Conservation (phyloP, 2,329 filamentous ascomycete genomes). For the Beauveria caledonica region DNA sequence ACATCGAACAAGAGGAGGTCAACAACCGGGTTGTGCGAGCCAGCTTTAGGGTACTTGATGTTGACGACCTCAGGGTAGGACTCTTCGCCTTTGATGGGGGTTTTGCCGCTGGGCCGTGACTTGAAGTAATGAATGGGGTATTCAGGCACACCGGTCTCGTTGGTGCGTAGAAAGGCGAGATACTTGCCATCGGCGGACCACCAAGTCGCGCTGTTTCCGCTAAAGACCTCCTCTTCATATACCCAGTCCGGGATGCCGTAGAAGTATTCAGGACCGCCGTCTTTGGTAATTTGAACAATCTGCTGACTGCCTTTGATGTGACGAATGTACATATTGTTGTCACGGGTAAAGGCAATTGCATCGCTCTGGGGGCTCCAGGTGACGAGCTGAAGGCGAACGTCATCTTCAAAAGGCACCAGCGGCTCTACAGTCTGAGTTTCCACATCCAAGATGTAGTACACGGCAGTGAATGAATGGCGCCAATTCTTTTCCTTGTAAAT, state of each 20-base stretch:
- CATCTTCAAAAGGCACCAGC: conserved; percentile 59
- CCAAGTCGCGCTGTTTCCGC: conserved; percentile 78
- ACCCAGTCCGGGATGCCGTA: conserved; percentile 98
- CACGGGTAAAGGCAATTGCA: conserved; percentile 77
- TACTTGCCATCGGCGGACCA: conserved; percentile 88
- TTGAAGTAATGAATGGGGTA: conserved; percentile 93
- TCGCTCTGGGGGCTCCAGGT: conserved; percentile 84
- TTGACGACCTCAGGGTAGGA: conserved; percentile 81
- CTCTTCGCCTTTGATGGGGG: conserved; percentile 62
- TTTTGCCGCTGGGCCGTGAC: conserved; percentile 69
- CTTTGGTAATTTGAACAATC: conserved; percentile 68
- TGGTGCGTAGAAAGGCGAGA: conserved; percentile 84
- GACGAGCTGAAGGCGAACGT: conserved; percentile 69
- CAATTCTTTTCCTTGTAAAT: conserved; percentile 69
- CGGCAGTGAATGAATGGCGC: conserved; percentile 79
- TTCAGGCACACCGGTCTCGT: conserved; percentile 84
- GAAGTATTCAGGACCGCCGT: conserved; percentile 83
- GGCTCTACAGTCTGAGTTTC: conserved; percentile 68
- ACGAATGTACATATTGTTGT: conserved; percentile 86
- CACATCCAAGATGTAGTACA: conserved; percentile 91
- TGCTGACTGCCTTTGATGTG: conserved; percentile 43
- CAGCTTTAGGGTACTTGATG: conserved; percentile 97
- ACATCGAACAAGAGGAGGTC: conserved; percentile 85
- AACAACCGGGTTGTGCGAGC: conserved; percentile 85
- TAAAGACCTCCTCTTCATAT: conserved; percentile 64